Evolutionary conservation across 352 stramenopile species (phyloP).

Genomic region (Phytopythium chamaehyphon): DNA sequence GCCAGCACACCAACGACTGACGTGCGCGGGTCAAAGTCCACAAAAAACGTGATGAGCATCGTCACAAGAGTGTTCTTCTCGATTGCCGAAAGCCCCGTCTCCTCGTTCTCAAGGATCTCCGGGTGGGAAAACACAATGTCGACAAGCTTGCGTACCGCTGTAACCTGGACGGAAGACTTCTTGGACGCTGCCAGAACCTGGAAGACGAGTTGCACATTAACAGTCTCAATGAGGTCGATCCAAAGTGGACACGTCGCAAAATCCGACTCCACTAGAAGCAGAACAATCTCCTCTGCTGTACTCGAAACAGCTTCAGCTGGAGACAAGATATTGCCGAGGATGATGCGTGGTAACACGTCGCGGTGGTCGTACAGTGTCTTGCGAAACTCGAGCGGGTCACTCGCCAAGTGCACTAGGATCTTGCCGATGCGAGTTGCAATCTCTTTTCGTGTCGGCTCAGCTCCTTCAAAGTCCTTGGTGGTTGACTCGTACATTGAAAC

Average conservation of each 20-base stretch:
- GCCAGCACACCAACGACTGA: slow-evolving; percentile 73
- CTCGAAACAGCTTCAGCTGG: slow-evolving; percentile 38
- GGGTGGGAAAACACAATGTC: slow-evolving; percentile 71
- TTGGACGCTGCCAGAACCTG: slow-evolving; percentile 52
- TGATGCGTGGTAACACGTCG: slow-evolving; percentile 37
- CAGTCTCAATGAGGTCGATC: slow-evolving; percentile 64
- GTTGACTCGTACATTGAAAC: slow-evolving; percentile 52
- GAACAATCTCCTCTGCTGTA: slow-evolving; percentile 66
- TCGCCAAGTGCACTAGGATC: slow-evolving; percentile 65
- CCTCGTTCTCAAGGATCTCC: slow-evolving; percentile 49
- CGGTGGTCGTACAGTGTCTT: slow-evolving; percentile 78
- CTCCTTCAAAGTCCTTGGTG: slow-evolving; percentile 29
- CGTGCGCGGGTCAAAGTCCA: slow-evolving; percentile 64
- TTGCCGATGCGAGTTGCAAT: slow-evolving; percentile 44
- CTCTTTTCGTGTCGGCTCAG: slow-evolving; percentile 29
- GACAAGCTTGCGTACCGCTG: slow-evolving; percentile 63
- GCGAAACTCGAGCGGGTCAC: slow-evolving; percentile 73
- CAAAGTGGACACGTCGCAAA: slow-evolving; percentile 82
- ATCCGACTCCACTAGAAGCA: slow-evolving; percentile 75
- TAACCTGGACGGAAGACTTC: slow-evolving; percentile 55
- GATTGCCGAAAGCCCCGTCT: slow-evolving; percentile 30
- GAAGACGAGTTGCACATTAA: slow-evolving; percentile 57
- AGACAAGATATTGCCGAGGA: slow-evolving; percentile 68
- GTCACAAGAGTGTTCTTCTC: slow-evolving; percentile 64
- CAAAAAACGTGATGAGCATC: slow-evolving; percentile 67